Evolutionary conservation across 2,329 filamentous ascomycete species (phyloP), one percentile per base, ranked within the genome.

Genomic region (Cercospora janseana): DNA sequence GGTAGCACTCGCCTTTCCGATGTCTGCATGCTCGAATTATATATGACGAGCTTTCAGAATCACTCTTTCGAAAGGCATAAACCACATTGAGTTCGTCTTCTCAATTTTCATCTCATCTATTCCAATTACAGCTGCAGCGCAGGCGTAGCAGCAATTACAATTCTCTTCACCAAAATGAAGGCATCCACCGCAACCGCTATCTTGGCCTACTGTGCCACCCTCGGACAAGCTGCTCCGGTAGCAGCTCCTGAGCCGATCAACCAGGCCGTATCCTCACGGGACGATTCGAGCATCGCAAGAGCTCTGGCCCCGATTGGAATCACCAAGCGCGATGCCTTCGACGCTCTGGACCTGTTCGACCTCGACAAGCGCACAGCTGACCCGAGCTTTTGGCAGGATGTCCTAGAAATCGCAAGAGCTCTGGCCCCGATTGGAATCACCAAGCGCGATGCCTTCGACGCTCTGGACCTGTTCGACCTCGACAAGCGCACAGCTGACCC

Each of bases 101-200:
- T n/a, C n/a, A n/a, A n/a, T n/a, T n/a, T n/a, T 38, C 34, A 38
- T 38, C 34, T 38, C 18, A 38, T 21, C 34, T 38, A 21, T 38
- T 38, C 18, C 15, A 38, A 23, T n/a, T n/a, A 21, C 12, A 4
- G 34, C n/a, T n/a, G n/a, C 34, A 38, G 34, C 34, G 34, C 34
- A 38, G 34, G 34, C 34, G 34, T 21, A 21, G 18, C 34, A 23
- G 24, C 34, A 23, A 38, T n/a, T 21, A 21, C 34, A 23, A 12
- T 20, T 20, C 20, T 21, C 16, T 4, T 6, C 16, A 23, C 20
- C n/a, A 34, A 21, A 38, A 23, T 38, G 34, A 38, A 38, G 34
- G 34, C 16, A 6, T 38, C 18, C 6, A 38, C 16, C 18, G 16
- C 16, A 8, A 38, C 16, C 21, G 34, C 34, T n/a, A 38, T 38